Conservation (phyloP, 2,329 filamentous ascomycete species). For the Moelleriella libera region DNA sequence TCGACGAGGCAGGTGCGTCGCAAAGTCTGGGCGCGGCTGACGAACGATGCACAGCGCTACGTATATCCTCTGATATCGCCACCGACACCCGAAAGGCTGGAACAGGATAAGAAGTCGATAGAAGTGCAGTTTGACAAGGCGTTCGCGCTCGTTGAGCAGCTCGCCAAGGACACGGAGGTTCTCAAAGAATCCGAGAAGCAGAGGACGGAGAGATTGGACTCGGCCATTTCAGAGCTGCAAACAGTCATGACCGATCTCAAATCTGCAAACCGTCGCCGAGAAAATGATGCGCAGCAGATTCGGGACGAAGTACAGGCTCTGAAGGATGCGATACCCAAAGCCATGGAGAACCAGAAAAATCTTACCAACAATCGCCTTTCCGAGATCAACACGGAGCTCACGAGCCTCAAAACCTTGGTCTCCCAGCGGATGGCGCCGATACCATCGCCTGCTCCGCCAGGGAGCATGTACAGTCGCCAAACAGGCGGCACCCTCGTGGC, state of each 20-base stretch:
- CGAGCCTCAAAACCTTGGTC: conserved; percentile 83
- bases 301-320: conserved; percentile 75
- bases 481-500: neutral
- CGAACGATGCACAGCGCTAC: conserved; percentile 49
- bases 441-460: conserved; percentile 12
- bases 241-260: conserved; percentile 70
- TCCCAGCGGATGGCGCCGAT: conserved; percentile 40
- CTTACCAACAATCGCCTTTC: conserved; percentile 65
- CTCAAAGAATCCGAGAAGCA: conserved; percentile 79
- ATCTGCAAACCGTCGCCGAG: conserved; percentile 62
- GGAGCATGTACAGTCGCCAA: conserved; percentile 6
- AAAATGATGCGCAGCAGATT: conserved; percentile 76
- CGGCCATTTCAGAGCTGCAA: conserved; percentile 71
- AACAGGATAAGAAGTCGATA: conserved; percentile 85
- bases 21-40: neutral
- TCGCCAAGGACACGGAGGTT: conserved; percentile 76
- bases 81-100: conserved; percentile 82
- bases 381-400: conserved; percentile 77
- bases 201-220: conserved; percentile 71
- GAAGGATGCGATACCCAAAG: conserved; percentile 76
- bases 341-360: conserved; percentile 77
- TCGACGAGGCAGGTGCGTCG: neutral
- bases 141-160: conserved; percentile 81
- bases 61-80: conserved; percentile 82
- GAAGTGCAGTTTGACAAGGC: conserved; percentile 89